Conservation (phyloP, 2,329 filamentous ascomycete genomes). For the Massarina eburnea region DNA sequence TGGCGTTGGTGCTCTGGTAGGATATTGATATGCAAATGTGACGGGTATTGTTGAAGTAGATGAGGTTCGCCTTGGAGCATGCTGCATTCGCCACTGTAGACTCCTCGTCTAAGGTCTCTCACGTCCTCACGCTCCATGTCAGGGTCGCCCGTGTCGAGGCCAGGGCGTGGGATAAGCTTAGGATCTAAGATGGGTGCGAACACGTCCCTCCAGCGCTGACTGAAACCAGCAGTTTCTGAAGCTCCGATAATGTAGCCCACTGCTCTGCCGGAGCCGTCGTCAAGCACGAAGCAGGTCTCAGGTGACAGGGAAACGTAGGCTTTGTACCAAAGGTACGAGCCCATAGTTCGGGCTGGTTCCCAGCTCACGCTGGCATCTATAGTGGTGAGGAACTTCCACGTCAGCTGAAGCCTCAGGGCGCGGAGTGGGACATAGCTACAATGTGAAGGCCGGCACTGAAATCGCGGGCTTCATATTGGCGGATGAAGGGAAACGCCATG, state of each 20-base stretch:
- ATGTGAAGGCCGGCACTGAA: too few species aligned
- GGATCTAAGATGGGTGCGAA: constrained; percentile 29
- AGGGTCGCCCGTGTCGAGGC: constrained; percentile 5
- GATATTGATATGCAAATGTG: constrained; percentile 44
- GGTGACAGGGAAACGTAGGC: constrained; percentile 34
- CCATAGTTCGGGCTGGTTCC: constrained; percentile 33
- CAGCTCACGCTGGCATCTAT: constrained; percentile 22
- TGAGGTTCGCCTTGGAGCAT: constrained; percentile 19
- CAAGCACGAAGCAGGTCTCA: constrained; percentile 39
- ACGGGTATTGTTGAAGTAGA: constrained; percentile 31
- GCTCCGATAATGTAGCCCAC: constrained; percentile 45
- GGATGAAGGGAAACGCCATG: background rate
- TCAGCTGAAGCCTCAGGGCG: too few species aligned
- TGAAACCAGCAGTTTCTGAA: constrained; percentile 27
- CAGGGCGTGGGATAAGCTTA: constrained; percentile 17
- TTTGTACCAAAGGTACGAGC: constrained; percentile 36
- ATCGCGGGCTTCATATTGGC: background rate
- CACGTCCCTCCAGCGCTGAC: constrained; percentile 25
- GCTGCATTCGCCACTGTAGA: constrained; percentile 27
- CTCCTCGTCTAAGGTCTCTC: constrained; percentile 15
- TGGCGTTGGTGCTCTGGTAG: constrained; percentile 35
- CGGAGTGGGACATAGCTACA: too few species aligned
- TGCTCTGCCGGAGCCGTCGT: constrained; percentile 31
- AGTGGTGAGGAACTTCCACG: constrained; percentile 32
- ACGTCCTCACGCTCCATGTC: constrained; percentile 23